A percentile compares a stretch with the other conserved stretches of the same genome.
Conservation (phyloP, 1,284 basidiomycete genomes). For the Ganoderma leucocontextum region DNA sequence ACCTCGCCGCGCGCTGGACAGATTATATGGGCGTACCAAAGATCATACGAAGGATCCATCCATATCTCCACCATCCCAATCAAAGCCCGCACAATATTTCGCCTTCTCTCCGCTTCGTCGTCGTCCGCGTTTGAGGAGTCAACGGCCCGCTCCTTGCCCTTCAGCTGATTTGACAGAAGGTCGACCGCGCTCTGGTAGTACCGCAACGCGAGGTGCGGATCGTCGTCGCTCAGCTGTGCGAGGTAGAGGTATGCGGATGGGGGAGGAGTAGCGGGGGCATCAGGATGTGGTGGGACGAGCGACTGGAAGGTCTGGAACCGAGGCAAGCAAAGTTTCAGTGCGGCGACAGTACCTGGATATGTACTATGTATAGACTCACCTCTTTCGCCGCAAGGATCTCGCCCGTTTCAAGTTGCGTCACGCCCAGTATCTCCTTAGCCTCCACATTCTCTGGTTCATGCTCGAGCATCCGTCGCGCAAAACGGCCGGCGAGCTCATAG, state of each 20-base stretch:
- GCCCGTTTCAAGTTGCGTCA: slow-evolving; percentile 81
- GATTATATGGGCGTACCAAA: slow-evolving; percentile 69
- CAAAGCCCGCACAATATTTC: slow-evolving; percentile 83
- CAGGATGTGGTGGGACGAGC: slow-evolving; percentile 65
- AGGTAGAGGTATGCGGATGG: slow-evolving; percentile 91
- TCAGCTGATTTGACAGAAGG: slow-evolving; percentile 75
- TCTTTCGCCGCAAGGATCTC: slow-evolving; percentile 78
- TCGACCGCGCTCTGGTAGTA: slow-evolving; percentile 87
- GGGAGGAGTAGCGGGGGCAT: slow-evolving; percentile 68
- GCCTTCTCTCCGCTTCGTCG: slow-evolving; percentile 71
- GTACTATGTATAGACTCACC: slow-evolving; percentile 51
- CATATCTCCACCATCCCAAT: slow-evolving; percentile 96
- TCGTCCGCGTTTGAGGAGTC: slow-evolving; percentile 49
- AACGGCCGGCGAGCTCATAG: slow-evolving; percentile 82
- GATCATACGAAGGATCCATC: slow-evolving; percentile 89
- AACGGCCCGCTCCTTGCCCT: slow-evolving; percentile 69
- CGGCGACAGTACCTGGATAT: not conserved
- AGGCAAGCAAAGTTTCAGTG: slow-evolving; percentile 9
- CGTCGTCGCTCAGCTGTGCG: slow-evolving; percentile 83
- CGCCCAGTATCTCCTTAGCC: slow-evolving; percentile 83
- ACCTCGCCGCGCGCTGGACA: no score
- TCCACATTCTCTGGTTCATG: slow-evolving; percentile 71
- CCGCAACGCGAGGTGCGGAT: slow-evolving; percentile 79
- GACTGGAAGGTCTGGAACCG: slow-evolving; percentile 67
- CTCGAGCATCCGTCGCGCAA: slow-evolving; percentile 75